Percentiles rank a stretch among this genome's conserved stretches.
phyloP scores from a whole-genome alignment of 345 rosid species.

The Corchorus olitorius region DNA sequence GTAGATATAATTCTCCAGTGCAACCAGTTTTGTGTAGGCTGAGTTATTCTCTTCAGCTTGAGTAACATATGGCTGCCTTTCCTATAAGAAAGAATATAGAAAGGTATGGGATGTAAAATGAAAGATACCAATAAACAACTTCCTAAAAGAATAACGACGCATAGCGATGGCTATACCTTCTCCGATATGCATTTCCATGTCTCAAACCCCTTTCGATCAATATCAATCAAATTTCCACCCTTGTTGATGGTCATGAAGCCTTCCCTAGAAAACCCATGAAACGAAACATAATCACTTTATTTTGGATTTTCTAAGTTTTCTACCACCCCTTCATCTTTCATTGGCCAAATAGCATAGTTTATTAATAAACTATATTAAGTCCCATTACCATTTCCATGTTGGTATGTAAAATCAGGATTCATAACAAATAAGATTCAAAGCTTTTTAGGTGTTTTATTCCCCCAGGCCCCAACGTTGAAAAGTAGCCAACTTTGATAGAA shows the following conservation, averaged over 20 bases:
- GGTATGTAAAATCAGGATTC: not conserved
- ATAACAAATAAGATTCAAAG: not conserved
- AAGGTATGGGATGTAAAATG: not conserved
- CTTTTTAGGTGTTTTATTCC: no score
- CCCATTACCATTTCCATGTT: not conserved
- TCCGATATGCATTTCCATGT: conserved; percentile 67
- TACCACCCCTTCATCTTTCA: not conserved
- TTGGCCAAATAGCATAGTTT: not conserved
- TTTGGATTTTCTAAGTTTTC: not conserved
- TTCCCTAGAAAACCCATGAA: conserved; percentile 45
- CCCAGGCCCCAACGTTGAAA: no score
- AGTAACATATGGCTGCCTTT: conserved; percentile 48
- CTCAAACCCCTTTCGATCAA: conserved; percentile 55
- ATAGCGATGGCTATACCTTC: conserved; percentile 40
- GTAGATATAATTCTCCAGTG: conserved; percentile 19
- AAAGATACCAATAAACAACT: not conserved
- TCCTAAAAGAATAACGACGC: not conserved
- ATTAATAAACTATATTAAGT: not conserved
- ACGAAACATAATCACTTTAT: conserved; percentile 9
- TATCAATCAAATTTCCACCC: conserved; percentile 32
- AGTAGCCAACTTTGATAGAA: no score
- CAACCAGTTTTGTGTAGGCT: conserved; percentile 25
- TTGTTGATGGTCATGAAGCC: conserved; percentile 33
- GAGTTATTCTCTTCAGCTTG: conserved; percentile 43
- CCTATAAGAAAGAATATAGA: conserved; percentile 37